Base-by-base conservation (phyloP, 1,139 yeast genomes). In the Eremothecium cymbalariae region DNA sequence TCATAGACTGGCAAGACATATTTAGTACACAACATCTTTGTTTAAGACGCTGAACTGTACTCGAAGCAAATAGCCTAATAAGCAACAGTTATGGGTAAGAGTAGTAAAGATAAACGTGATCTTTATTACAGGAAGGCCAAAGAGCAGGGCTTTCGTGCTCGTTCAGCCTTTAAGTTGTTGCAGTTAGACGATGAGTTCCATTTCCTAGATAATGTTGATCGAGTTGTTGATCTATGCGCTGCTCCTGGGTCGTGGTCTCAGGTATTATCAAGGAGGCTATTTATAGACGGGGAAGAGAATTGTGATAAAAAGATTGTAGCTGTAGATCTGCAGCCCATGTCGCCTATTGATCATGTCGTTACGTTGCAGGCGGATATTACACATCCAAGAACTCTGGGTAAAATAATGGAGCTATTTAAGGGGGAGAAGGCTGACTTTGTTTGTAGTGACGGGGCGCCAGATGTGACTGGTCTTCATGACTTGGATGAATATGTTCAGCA, bases 231-330 rank as follows among this genome's bases (percentile, higher is more conserved):
- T 61, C 67, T 90, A 26, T 90, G 98, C 68, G 98, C 98, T 13
- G 98, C 98, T 4, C 98, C 98, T 1, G 98, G 98, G 2, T 85
- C 96, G 4, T 90, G 98, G 98, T 83, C 95, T 2, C 98, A 90
- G 55, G 98, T 90, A 1, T 68, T 90, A n/a, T 75, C 94, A 7
- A 62, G 82, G 41, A 79, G 77, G 44, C 61, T 84, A 29, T 72
- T 70, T 44, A 64, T 65, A 39, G 68, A 60, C 22, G 58, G 42
- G 33, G 45, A 46, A 15, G 50, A 50, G 11, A 51, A 51, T 2
- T 43, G 38, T 6, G 53, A 52, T 19, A 77, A 86, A 23, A 80
- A 80, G 53, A 83, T 90, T 24, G 94, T 90, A 9, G 85, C 96
- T 1, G 98, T 90, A 2, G 98, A 90, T 59, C 65, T 90, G 39